Base-by-base conservation (phyloP, 176 grass and related monocot genomes). In the Triticum urartu region DNA sequence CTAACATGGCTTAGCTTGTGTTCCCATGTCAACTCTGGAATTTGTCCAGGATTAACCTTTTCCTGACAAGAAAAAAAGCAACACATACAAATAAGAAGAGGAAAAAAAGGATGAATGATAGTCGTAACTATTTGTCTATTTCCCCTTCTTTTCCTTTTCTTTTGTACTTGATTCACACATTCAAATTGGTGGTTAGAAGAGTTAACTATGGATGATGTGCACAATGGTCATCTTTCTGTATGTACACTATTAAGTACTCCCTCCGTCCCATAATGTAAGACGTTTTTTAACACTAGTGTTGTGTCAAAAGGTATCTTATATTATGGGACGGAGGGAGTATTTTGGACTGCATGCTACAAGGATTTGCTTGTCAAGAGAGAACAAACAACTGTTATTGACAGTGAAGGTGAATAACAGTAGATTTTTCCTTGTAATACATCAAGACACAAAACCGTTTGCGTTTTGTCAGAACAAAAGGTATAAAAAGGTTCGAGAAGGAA, bases 11-110 rank as follows among this genome's bases (percentile, higher is more conserved):
- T 90, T 34, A 97, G 83, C 83, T 94, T 93, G 45, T 82, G 88
- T 75, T 94, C 85, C 94, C 92, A 97, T 86, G 94, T 97, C 82
- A 97, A 92, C 30, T 76, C 78, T 79, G 92, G 86, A 58, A 89
- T 60, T 50, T 48, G 62, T 45, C 79, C 87, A 73, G 68, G 84
- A 74, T 84, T 69, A 75, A 80, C 84, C 38, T 97, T 90, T 79
- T 72, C 76, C 88, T 94, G 70, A 50, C 33, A 34, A 34, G 33
- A 34, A 34, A 34, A 34, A 34, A 34, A 34, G 33, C 33, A 34
- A 34, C 33, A 34, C 33, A 34, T 34, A 34, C 33, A 34, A 34
- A 34, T 34, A 34, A 34, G 33, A 34, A 34, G 33, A 34, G 2
- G 28, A 34, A 34, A 34, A 38, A 62, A 61, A 21, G 10, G 35